phyloP scores from a whole-genome alignment of 2,329 filamentous ascomycete species.

The Paecilomyces variotii region DNA sequence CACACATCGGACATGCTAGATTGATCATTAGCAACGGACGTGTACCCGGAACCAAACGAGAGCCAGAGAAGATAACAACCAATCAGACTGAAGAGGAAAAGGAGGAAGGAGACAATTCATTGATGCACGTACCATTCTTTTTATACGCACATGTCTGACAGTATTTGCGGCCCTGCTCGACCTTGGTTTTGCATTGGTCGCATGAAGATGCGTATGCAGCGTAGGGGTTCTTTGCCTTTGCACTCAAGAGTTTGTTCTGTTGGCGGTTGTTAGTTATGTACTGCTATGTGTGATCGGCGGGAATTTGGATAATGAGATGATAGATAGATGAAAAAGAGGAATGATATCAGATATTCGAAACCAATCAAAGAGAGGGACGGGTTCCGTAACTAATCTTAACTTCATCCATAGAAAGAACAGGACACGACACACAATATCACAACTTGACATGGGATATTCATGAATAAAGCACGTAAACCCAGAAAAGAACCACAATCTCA shows the following conservation, averaged over 20 bases:
- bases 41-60: not conserved
- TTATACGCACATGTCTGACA: conserved; percentile 59
- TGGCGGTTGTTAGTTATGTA: not conserved
- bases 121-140: conserved; percentile 44
- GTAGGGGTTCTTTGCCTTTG: conserved; percentile 59
- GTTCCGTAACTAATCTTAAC: too few relatives aligned
- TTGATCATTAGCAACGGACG: conserved; percentile 5
- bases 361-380: too few relatives aligned
- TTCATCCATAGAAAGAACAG: too few relatives aligned
- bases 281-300: not conserved
- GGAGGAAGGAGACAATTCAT: not conserved
- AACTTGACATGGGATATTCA: not conserved
- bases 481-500: not conserved
- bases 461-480: not conserved
- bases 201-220: conserved; percentile 56
- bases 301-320: not conserved
- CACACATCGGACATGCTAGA: conserved; percentile 56
- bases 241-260: conserved; percentile 57
- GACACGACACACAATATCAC: too few relatives aligned
- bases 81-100: too few relatives aligned
- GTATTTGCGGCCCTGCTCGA: conserved; percentile 52
- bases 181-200: conserved; percentile 55
- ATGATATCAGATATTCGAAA: too few relatives aligned
- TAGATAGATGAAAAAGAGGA: not conserved
- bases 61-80: too few relatives aligned